Evolutionary conservation across 176 grass and related monocot species (phyloP).

Genomic region (Ensete glaucum): DNA sequence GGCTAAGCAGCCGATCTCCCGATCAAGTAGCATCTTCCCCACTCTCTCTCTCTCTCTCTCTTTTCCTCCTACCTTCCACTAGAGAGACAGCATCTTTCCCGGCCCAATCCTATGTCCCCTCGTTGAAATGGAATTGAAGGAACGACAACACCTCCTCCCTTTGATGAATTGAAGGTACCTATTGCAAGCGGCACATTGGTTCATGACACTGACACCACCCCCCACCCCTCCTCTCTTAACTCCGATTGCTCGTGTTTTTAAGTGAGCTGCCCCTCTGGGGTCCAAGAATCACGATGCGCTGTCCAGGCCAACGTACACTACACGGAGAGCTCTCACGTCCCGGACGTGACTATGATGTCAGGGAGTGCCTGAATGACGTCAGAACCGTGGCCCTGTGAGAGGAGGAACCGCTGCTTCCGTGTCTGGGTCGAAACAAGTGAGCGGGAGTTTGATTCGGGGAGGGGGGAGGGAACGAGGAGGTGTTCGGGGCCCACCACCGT

Average conservation of each 20-base stretch:
- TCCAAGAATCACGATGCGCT: too few relatives aligned
- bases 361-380: neutral
- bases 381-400: neutral
- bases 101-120: neutral
- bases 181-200: neutral
- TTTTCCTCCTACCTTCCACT: conserved; percentile 2
- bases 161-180: neutral
- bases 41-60: too few relatives aligned
- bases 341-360: too few relatives aligned
- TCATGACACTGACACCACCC: too few relatives aligned
- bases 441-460: neutral
- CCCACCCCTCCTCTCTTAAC: neutral
- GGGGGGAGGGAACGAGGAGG: neutral
- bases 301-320: too few relatives aligned
- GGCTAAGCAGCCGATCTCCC: neutral
- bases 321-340: too few relatives aligned
- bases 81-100: conserved; percentile 12
- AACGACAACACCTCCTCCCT: neutral
- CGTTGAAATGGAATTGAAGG: neutral
- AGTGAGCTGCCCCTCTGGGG: too few relatives aligned
- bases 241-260: neutral
- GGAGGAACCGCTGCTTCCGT: neutral
- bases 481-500: neutral
- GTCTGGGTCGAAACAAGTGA: neutral
- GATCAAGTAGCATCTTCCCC: neutral